Base-by-base conservation (phyloP, 2,329 filamentous ascomycete genomes). In the Plectosphaerella cucumerina region DNA sequence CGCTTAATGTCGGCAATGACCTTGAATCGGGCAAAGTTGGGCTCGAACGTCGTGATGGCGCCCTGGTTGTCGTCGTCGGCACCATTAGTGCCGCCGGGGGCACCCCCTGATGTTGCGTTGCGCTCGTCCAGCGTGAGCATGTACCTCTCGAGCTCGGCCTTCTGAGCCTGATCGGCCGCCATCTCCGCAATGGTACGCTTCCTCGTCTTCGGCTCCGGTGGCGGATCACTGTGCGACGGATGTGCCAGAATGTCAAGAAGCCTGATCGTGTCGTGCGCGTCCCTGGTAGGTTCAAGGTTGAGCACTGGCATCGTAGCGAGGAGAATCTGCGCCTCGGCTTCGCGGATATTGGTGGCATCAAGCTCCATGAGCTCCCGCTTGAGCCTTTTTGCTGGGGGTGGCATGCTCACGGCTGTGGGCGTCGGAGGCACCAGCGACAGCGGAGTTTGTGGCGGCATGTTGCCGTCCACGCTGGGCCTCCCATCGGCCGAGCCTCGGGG, bases 161-260 rank as follows among this genome's bases (percentile, higher is more conserved):
- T 90, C 53, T 90, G 79, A 1, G 94, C 93, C 70, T 99, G 92
- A 63, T 99, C 94, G 8, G 93, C 93, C 9, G 90, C 94, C 74
- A 97, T 84, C 65, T 99, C 93, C 9, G 94, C 94, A 17, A 95
- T 86, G 0, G 94, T 99, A 55, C 93, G 85, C 76, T 99, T 97
- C 51, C 94, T 80, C 8, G 86, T 86, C 76, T 96, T 97, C 3
- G 91, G 91, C 53, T 87, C 81, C 1, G 94, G 93, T 10, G 90
- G 86, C 42, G 83, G 76, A 47, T 87, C 82, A 26, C 83, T 81
- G 66, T 97, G 89, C 50, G 90, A 83, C 6, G 91, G 87, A 65
- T 95, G 89, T 18, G 82, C 78, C 59, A 93, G 75, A 17, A 79
- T 75, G 26, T 90, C 84, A 3, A 97, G 76, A 4, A 95, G 76